Percentiles rank a stretch among this genome's conserved stretches.
Evolutionary conservation across 257 asterid species (phyloP).

Genomic region (Ocimum tenuiflorum): DNA sequence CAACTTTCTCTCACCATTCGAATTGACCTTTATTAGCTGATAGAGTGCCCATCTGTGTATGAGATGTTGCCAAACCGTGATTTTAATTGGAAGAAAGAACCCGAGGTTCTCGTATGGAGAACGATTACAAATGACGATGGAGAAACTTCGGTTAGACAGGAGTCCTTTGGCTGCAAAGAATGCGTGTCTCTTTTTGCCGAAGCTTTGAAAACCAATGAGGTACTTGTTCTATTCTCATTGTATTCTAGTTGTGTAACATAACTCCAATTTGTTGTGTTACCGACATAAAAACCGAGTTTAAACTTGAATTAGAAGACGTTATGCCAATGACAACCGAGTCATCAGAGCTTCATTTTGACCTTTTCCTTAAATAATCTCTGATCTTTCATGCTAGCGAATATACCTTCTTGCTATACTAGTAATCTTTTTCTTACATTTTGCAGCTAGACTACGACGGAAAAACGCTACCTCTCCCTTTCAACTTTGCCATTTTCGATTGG

Average conservation of each 20-base stretch:
- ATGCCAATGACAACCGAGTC: too few relatives aligned
- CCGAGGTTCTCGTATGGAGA: conserved; percentile 67
- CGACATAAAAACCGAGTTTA: too few relatives aligned
- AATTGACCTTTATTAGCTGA: conserved; percentile 35
- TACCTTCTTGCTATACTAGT: background rate
- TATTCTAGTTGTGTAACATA: background rate
- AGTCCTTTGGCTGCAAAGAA: conserved; percentile 42
- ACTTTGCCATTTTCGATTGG: conserved; percentile 55
- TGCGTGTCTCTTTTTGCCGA: conserved; percentile 48
- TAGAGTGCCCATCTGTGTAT: conserved; percentile 80
- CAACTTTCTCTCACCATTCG: background rate
- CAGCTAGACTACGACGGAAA: conserved; percentile 66
- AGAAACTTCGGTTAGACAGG: conserved; percentile 41
- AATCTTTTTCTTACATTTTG: conserved; percentile 11
- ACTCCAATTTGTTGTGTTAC: background rate
- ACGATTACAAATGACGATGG: conserved; percentile 42
- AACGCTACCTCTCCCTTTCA: conserved; percentile 64
- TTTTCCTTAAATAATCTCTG: background rate
- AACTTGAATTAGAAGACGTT: too few relatives aligned
- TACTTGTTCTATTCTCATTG: conserved; percentile 17
- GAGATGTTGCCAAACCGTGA: conserved; percentile 73
- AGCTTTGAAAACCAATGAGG: conserved; percentile 70
- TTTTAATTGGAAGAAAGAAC: conserved; percentile 74
- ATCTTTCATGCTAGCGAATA: background rate
- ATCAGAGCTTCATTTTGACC: too few relatives aligned